phyloP scores from a whole-genome alignment of 1,284 basidiomycete species.

The Rhodotorula mucilaginosa region DNA sequence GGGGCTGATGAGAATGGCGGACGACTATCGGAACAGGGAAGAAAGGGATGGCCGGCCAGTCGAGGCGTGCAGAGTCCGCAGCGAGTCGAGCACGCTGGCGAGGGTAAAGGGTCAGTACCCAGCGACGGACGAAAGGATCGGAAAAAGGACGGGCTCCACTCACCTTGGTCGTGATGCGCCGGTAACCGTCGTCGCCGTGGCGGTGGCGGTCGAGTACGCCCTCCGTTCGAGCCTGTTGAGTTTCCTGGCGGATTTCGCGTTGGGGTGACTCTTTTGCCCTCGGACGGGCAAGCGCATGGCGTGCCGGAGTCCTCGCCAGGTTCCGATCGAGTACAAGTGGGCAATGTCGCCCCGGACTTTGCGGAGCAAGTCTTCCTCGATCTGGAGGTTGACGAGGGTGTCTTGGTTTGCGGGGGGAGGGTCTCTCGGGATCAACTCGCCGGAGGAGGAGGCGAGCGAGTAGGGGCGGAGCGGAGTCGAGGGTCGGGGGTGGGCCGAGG shows the following conservation, averaged over 20 bases:
- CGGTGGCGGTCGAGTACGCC: constrained; percentile 11
- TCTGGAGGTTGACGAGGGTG: constrained; percentile 66
- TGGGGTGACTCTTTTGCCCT: constrained; percentile 82
- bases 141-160: not conserved
- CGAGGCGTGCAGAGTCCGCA: constrained; percentile 19
- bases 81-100: constrained; percentile 3
- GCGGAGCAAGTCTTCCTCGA: constrained; percentile 76
- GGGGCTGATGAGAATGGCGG: no score
- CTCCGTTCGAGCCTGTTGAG: constrained; percentile 63
- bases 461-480: constrained; percentile 55
- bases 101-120: not conserved
- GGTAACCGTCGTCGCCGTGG: not conserved
- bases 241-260: constrained; percentile 78
- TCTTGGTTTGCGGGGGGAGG: constrained; percentile 50
- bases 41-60: constrained; percentile 14
- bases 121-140: no score
- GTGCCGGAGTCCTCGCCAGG: constrained; percentile 79
- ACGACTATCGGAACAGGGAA: constrained; percentile 10
- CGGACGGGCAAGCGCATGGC: constrained; percentile 84
- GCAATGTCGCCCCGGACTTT: constrained; percentile 81
- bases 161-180: not conserved
- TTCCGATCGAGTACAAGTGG: constrained; percentile 84
- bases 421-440: constrained; percentile 22
- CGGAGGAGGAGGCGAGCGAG: constrained; percentile 14
- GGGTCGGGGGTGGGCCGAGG: constrained; percentile 63